A percentile compares a stretch with the other conserved stretches of the same genome.
phyloP scores from a whole-genome alignment of 306 rosid genomes.

The Fragaria vesca region DNA sequence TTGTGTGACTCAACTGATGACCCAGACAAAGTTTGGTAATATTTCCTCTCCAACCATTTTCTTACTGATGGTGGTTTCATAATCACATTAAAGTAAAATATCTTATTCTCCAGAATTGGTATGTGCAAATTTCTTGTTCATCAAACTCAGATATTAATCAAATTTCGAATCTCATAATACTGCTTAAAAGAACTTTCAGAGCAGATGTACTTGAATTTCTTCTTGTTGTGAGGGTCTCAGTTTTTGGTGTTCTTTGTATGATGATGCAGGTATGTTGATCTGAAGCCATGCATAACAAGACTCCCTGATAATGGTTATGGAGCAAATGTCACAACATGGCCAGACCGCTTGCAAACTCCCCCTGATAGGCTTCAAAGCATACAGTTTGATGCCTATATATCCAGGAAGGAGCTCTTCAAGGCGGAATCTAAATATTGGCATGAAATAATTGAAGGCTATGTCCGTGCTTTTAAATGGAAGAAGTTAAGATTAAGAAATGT shows the following conservation, averaged over 20 bases:
- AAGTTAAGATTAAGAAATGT: conserved; percentile 71
- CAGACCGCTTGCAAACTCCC: conserved; percentile 72
- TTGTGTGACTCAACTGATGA: conserved; percentile 72
- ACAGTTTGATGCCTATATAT: conserved; percentile 66
- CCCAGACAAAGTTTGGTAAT: conserved; percentile 85
- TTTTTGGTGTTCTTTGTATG: conserved; percentile 27
- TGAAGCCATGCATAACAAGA: conserved; percentile 75
- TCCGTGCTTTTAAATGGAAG: conserved; percentile 67
- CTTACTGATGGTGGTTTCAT: conserved; percentile 10
- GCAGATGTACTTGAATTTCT: not conserved
- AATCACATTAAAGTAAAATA: conserved; percentile 12
- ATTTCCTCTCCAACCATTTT: conserved; percentile 3
- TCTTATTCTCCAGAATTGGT: not conserved
- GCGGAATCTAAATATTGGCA: conserved; percentile 84
- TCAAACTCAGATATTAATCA: not conserved
- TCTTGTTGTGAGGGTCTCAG: conserved; percentile 17
- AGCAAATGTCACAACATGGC: conserved; percentile 69
- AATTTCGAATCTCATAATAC: not conserved
- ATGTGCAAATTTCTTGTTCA: not conserved
- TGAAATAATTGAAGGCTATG: conserved; percentile 61
- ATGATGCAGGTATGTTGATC: conserved; percentile 70
- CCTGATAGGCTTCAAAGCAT: conserved; percentile 90
- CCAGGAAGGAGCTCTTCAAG: conserved; percentile 82
- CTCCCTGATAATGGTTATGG: conserved; percentile 72
- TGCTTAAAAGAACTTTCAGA: not conserved